phyloP scores from a whole-genome alignment of 73 alveolate species.

The Paramecium sexaurelia region DNA sequence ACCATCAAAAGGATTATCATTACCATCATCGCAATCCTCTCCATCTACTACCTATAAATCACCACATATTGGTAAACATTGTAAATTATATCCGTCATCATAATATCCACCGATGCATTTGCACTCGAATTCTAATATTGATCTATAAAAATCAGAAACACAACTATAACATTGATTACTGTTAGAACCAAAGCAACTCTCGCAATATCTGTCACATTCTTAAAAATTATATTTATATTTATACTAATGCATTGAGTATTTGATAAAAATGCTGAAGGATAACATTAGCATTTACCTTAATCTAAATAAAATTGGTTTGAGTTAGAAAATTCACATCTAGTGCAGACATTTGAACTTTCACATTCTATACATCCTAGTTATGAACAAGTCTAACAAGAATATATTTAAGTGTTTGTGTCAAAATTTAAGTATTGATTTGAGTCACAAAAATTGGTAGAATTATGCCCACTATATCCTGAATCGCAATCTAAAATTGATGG shows the following conservation, averaged over 20 bases:
- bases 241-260: neutral
- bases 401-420: neutral
- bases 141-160: neutral
- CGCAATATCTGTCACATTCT: neutral
- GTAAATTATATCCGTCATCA: neutral
- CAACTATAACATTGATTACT: neutral
- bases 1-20: slow-evolving; percentile 8
- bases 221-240: neutral
- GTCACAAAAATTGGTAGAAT: neutral
- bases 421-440: neutral
- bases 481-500: neutral
- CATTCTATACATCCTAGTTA: neutral
- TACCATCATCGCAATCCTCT: slow-evolving; percentile 43
- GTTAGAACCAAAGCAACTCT: neutral
- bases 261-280: neutral
- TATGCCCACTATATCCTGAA: neutral
- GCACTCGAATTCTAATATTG: neutral
- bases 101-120: neutral
- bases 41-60: neutral
- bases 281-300: neutral
- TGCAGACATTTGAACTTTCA: neutral
- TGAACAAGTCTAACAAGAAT: neutral
- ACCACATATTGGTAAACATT: slow-evolving; percentile 29
- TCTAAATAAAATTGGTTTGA: neutral
- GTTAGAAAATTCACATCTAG: neutral